Percentiles rank a stretch among this genome's conserved stretches.
These are phyloP conservation scores for Papiliotrema laurentii DNA, from an alignment of 1,284 basidiomycete species.

Conservation along the genomic window DNA sequence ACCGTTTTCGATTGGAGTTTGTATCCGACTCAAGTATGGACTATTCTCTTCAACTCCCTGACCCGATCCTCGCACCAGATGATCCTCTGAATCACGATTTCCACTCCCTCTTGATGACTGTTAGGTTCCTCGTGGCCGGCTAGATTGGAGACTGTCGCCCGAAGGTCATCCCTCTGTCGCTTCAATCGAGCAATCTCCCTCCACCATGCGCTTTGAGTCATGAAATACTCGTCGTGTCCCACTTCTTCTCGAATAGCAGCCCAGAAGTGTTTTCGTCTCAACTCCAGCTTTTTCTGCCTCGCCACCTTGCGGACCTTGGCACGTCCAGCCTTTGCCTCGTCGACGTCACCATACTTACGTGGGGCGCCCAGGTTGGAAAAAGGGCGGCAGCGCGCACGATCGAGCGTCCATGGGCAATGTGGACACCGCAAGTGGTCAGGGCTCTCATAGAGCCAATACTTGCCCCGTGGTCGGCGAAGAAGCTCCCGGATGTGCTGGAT, in stretches of 20 bases:
- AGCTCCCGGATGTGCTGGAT: not conserved
- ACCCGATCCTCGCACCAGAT: not conserved
- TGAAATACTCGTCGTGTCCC: not conserved
- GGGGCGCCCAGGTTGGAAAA: not conserved
- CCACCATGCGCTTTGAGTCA: not conserved
- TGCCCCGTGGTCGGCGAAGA: not conserved
- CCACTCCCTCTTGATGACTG: not conserved
- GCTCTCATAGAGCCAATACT: not conserved
- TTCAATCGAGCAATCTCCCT: not conserved
- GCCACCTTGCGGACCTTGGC: not conserved
- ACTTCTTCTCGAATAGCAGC: not conserved
- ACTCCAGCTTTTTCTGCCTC: not conserved
- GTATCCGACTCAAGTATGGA: not conserved
- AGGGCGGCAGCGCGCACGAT: not conserved
- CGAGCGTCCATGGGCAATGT: not conserved
- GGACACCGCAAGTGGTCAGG: not conserved
- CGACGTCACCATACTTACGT: not conserved
- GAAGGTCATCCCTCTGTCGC: not conserved
- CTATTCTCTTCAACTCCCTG: not conserved
- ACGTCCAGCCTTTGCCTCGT: not conserved
- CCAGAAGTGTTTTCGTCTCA: not conserved
- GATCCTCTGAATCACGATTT: not conserved
- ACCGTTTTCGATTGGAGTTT: not conserved
- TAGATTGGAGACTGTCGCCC: not conserved
- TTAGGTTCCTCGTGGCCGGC: not conserved